Evolutionary conservation across 2,329 filamentous ascomycete genomes (phyloP).

Genomic region (Myriosclerotinia scirpicola): DNA sequence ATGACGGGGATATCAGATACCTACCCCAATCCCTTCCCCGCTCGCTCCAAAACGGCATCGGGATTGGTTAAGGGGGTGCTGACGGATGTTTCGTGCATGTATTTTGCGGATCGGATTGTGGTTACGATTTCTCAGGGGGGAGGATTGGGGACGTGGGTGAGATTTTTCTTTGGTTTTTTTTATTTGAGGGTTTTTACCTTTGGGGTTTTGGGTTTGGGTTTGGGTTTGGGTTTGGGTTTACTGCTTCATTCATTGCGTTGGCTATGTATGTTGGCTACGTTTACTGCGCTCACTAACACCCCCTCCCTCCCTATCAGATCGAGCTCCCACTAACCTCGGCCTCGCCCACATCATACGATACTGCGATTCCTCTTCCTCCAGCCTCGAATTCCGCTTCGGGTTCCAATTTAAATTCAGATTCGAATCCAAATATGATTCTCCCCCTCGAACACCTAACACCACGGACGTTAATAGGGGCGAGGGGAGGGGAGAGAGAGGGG

Average conservation of each 20-base stretch:
- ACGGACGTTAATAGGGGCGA: conserved; percentile 81
- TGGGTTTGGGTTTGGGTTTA: not conserved
- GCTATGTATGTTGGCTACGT: not conserved
- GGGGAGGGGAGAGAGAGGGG: conserved; percentile 75
- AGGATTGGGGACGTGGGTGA: conserved; percentile 87
- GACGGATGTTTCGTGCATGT: conserved; percentile 71
- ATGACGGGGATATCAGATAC: conserved; percentile 8
- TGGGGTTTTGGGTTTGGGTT: not conserved
- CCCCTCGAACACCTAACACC: conserved; percentile 82
- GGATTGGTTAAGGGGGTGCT: conserved; percentile 64
- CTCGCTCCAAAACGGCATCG: conserved; percentile 43
- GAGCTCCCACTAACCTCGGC: conserved; percentile 77
- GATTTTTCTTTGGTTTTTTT: conserved; percentile 30
- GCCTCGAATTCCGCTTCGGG: conserved; percentile 22
- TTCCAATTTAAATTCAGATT: conserved; percentile 21
- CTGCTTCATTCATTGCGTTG: too few relatives aligned
- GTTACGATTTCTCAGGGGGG: conserved; percentile 86
- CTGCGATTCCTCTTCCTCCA: conserved; percentile 42
- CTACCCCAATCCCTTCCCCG: conserved; percentile 36
- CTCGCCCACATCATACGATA: conserved; percentile 58
- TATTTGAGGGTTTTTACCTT: too few relatives aligned
- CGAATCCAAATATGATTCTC: conserved; percentile 57
- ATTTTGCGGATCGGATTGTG: conserved; percentile 87
- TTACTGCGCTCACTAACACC: not conserved
- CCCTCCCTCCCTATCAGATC: conserved; percentile 51